Evolutionary conservation across 2,329 filamentous ascomycete genomes (phyloP).

Genomic region (Blastomyces emzantsi): DNA sequence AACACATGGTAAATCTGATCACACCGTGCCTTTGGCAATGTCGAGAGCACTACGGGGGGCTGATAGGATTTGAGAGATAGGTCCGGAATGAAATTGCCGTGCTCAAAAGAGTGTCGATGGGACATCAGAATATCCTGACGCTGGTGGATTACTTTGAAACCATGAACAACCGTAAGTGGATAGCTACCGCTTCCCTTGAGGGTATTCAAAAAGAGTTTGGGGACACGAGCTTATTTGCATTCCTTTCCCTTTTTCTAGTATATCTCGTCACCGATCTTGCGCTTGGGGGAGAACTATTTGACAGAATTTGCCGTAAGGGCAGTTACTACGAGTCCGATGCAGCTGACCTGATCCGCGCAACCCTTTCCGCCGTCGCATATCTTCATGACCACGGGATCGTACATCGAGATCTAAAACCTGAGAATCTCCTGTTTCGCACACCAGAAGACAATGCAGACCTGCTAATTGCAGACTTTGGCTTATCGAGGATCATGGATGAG

Average conservation of each 20-base stretch:
- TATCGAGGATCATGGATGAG: slow-evolving; percentile 97
- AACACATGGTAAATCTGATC: slow-evolving; percentile 75
- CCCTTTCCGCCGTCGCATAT: slow-evolving; percentile 94
- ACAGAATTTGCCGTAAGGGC: slow-evolving; percentile 96
- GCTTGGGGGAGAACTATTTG: slow-evolving; percentile 91
- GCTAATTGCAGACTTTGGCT: slow-evolving; percentile 91
- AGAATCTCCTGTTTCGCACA: slow-evolving; percentile 92
- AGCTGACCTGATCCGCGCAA: slow-evolving; percentile 87
- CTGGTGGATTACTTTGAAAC: slow-evolving; percentile 99
- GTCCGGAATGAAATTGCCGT: slow-evolving; percentile 97
- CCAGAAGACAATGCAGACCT: slow-evolving; percentile 97
- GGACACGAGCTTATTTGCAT: not conserved
- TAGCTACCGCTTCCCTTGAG: not conserved
- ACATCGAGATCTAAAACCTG: slow-evolving; percentile 70
- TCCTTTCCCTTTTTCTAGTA: slow-evolving; percentile 40
- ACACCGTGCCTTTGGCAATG: not conserved
- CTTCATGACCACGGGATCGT: slow-evolving; percentile 98
- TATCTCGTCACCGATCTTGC: slow-evolving; percentile 97
- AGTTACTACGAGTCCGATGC: slow-evolving; percentile 98
- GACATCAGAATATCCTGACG: slow-evolving; percentile 95
- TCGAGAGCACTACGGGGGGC: not conserved
- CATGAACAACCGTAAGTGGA: slow-evolving; percentile 75
- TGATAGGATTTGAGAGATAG: slow-evolving; percentile 37
- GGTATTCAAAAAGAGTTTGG: not conserved
- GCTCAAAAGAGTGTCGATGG: slow-evolving; percentile 96